Evolutionary conservation across 1,139 yeast species (phyloP).

Genomic region (Martiniozyma asiatica): DNA sequence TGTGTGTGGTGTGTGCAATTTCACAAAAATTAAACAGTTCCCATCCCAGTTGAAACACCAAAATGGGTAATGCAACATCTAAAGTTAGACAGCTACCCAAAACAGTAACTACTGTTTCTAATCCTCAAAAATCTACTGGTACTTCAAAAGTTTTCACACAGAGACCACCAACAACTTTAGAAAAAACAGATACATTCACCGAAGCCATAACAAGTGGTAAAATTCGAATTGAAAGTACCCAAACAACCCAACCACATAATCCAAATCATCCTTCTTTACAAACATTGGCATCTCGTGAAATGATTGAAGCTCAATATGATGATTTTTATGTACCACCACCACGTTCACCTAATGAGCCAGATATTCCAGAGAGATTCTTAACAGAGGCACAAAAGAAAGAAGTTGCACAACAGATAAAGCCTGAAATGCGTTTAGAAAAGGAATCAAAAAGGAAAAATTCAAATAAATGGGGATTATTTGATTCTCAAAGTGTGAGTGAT

Average conservation of each 20-base stretch:
- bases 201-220: constrained; percentile 11
- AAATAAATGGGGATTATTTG: constrained; percentile 12
- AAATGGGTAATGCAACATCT: constrained; percentile 14
- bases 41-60: too few relatives aligned
- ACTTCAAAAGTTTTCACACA: constrained; percentile 10
- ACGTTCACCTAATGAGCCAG: constrained; percentile 10
- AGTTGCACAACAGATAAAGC: constrained; percentile 5
- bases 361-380: constrained; percentile 13
- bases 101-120: constrained; percentile 6
- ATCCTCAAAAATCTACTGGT: neutral
- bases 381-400: constrained; percentile 9
- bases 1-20: too few relatives aligned
- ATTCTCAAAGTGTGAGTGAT: constrained; percentile 12
- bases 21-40: too few relatives aligned
- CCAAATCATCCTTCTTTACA: constrained; percentile 11
- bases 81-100: constrained; percentile 5
- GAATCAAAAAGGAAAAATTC: constrained; percentile 5
- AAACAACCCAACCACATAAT: constrained; percentile 5
- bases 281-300: constrained; percentile 11
- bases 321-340: constrained; percentile 11
- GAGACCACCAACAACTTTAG: constrained; percentile 12
- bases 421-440: too few relatives aligned
- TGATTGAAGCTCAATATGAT: constrained; percentile 13
- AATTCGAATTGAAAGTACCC: constrained; percentile 8
- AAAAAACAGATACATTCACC: constrained; percentile 8